Conservation (phyloP, 2,329 filamentous ascomycete species). For the Cordyceps pruinosa region DNA sequence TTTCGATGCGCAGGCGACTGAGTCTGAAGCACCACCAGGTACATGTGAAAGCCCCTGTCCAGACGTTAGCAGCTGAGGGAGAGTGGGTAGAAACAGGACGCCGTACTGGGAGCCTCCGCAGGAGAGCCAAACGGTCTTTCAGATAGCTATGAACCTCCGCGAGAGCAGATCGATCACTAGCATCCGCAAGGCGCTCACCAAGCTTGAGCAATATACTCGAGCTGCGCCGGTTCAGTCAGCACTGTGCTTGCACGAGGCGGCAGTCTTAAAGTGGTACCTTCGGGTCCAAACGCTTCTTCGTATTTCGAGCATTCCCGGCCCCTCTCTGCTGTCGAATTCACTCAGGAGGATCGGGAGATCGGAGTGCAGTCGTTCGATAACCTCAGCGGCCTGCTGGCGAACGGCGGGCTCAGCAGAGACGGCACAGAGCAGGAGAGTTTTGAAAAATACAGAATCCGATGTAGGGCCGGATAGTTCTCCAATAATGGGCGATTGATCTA, state of each 20-base stretch:
- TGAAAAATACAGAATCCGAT: conserved; percentile 31
- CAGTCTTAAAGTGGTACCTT: conserved; percentile 33
- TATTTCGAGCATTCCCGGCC: conserved; percentile 22
- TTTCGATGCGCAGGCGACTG: conserved; percentile 44
- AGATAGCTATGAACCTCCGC: conserved; percentile 49
- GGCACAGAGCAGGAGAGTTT: conserved; percentile 47
- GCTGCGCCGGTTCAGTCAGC: conserved; percentile 16
- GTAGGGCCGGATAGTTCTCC: conserved; percentile 24
- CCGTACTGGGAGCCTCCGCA: conserved; percentile 44
- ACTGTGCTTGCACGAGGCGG: background rate
- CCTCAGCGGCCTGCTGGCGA: conserved; percentile 39
- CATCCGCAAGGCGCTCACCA: conserved; percentile 40
- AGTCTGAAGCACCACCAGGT: conserved; percentile 47
- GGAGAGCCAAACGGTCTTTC: conserved; percentile 45
- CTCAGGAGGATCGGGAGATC: conserved; percentile 23
- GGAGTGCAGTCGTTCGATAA: conserved; percentile 42
- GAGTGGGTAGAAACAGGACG: background rate
- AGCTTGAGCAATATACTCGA: conserved; percentile 37
- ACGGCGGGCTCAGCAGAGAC: conserved; percentile 45
- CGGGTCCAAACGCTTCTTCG: conserved; percentile 44
- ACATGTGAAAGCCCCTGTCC: conserved; percentile 47
- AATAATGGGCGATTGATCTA: conserved; percentile 34
- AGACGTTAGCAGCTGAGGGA: background rate
- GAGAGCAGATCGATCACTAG: conserved; percentile 37
- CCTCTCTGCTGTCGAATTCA: conserved; percentile 20